Evolutionary conservation across 257 asterid genomes (phyloP).

Genomic region (Rhazya stricta): DNA sequence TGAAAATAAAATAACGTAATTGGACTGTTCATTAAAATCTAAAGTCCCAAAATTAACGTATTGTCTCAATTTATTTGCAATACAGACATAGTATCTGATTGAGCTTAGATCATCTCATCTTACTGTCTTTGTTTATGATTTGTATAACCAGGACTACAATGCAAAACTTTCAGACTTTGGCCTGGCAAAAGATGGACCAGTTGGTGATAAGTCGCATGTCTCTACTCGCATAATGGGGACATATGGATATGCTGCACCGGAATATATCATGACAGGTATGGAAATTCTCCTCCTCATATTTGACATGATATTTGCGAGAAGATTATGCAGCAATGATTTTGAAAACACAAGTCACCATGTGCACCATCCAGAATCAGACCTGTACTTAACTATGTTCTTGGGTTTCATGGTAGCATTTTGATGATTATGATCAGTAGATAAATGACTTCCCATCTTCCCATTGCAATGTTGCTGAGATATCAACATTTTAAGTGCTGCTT

Average conservation of each 20-base stretch:
- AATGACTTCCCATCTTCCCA: neutral
- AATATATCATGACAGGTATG: conserved; percentile 68
- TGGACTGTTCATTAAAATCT: neutral
- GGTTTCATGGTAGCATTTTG: neutral
- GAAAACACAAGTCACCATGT: neutral
- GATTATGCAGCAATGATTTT: neutral
- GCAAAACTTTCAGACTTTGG: conserved; percentile 81
- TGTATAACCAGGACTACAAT: conserved; percentile 54
- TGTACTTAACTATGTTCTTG: neutral
- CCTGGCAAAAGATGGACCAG: conserved; percentile 82
- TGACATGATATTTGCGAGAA: neutral
- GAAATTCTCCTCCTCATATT: neutral
- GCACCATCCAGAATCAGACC: neutral
- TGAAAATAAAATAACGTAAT: neutral
- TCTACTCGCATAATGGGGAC: conserved; percentile 90
- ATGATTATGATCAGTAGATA: neutral
- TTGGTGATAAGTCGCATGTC: conserved; percentile 82
- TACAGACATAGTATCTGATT: neutral
- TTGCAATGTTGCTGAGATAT: neutral
- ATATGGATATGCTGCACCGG: conserved; percentile 72
- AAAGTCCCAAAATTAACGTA: neutral
- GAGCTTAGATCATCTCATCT: neutral
- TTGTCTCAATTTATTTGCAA: neutral
- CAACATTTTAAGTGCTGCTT: neutral
- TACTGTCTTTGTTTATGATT: neutral